phyloP scores from a whole-genome alignment of 345 rosid species.

The Citropsis articulata region DNA sequence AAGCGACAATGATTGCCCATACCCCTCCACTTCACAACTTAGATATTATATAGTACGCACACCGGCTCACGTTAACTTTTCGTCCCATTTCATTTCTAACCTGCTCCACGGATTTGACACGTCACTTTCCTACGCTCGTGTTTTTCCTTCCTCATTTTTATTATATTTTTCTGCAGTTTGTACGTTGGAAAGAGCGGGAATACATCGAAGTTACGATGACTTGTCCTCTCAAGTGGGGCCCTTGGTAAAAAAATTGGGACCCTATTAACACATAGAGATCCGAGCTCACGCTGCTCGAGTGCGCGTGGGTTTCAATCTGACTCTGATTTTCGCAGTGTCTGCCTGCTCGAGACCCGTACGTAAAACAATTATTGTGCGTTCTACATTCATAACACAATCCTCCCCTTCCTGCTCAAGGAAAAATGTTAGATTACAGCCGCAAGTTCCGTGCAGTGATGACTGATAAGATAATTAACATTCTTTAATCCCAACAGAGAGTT shows the following conservation, averaged over 20 bases:
- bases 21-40: background rate
- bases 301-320: conserved; percentile 15
- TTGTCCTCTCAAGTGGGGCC: conserved; percentile 28
- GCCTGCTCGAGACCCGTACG: conserved; percentile 6
- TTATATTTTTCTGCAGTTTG: background rate
- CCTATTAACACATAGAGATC: background rate
- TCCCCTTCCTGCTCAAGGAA: background rate
- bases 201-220: conserved; percentile 12
- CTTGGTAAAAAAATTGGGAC: background rate
- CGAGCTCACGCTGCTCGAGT: conserved; percentile 5
- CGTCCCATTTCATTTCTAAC: background rate
- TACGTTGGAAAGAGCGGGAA: conserved; percentile 19
- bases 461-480: too few relatives aligned
- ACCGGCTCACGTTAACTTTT: conserved; percentile 8
- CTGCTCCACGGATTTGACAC: background rate
- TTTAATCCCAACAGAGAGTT: too few relatives aligned
- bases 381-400: background rate
- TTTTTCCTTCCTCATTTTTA: background rate
- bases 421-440: background rate
- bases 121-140: background rate
- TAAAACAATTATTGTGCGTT: background rate
- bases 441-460: too few relatives aligned
- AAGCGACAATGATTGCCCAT: conserved; percentile 9
- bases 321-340: background rate
- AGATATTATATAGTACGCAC: background rate